Conservation (phyloP, 345 rosid species). For the Salix dunnii region DNA sequence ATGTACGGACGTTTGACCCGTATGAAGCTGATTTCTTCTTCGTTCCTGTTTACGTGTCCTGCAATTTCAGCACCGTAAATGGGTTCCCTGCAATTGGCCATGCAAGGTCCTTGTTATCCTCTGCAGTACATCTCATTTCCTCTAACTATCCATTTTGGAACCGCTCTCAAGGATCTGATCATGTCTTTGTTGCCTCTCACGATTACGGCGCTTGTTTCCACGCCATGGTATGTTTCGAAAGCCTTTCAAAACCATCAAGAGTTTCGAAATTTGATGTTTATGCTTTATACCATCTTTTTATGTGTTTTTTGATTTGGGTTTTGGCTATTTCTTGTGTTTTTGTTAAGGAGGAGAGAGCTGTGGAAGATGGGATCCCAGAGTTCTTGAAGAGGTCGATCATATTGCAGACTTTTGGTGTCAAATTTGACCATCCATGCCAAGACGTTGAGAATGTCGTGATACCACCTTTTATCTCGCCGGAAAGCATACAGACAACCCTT, state of each 20-base stretch:
- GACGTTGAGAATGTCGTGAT: constrained; percentile 74
- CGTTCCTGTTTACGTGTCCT: constrained; percentile 91
- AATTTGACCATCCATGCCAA: constrained; percentile 82
- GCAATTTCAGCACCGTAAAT: constrained; percentile 81
- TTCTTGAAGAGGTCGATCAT: constrained; percentile 77
- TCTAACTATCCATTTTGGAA: constrained; percentile 69
- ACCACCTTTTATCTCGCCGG: constrained; percentile 89
- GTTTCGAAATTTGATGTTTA: neutral
- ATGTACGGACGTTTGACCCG: constrained; percentile 65
- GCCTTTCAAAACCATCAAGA: neutral
- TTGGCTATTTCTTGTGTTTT: neutral
- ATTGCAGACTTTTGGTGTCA: constrained; percentile 88
- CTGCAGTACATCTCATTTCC: constrained; percentile 66
- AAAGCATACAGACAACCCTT: constrained; percentile 42
- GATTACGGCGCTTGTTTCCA: constrained; percentile 94
- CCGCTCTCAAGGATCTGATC: constrained; percentile 73
- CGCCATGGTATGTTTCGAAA: constrained; percentile 53
- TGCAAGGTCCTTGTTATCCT: constrained; percentile 61
- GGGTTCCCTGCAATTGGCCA: constrained; percentile 95
- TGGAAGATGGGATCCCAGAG: constrained; percentile 74
- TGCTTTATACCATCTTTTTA: neutral
- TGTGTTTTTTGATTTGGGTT: neutral
- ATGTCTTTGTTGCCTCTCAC: constrained; percentile 88
- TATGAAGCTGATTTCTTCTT: constrained; percentile 89
- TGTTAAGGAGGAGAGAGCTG: constrained; percentile 71